A percentile compares a stretch with the other conserved stretches of the same genome.
Evolutionary conservation across 208 protist genomes (phyloP).

Genomic region (Wallacemonas sp.): DNA sequence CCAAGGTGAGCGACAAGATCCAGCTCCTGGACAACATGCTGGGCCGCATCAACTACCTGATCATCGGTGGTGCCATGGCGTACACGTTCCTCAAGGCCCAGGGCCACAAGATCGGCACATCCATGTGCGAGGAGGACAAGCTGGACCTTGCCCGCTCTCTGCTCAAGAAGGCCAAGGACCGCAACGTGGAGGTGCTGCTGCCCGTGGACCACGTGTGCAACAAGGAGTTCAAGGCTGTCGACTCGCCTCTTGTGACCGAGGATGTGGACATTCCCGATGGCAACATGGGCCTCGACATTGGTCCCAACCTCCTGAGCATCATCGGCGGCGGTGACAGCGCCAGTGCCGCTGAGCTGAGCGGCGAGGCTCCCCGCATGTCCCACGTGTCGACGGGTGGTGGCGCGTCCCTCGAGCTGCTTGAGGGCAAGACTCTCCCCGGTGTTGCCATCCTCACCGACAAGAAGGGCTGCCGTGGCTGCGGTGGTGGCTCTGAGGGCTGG

Average conservation of each 20-base stretch:
- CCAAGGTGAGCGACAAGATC: conserved; percentile 99
- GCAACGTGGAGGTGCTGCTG: conserved; percentile 96
- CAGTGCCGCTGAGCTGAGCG: conserved; percentile 90
- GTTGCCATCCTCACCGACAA: conserved; percentile 83
- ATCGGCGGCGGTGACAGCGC: conserved; percentile 97
- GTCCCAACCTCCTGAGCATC: conserved; percentile 94
- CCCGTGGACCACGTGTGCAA: conserved; percentile 97
- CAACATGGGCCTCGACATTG: conserved; percentile 97
- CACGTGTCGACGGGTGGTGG: conserved; percentile 94
- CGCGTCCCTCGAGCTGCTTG: conserved; percentile 52
- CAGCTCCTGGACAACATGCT: conserved; percentile 98
- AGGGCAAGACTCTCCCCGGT: conserved; percentile 95
- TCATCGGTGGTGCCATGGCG: conserved; percentile 99
- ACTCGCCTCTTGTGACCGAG: conserved; percentile 75
- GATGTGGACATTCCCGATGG: conserved; percentile 74
- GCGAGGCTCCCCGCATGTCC: conserved; percentile 91
- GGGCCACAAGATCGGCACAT: conserved; percentile 92
- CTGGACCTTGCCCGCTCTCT: conserved; percentile 81
- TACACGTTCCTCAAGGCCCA: conserved; percentile 97
- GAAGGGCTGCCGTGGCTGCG: background rate
- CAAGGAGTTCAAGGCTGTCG: conserved; percentile 87
- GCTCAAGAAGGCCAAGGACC: conserved; percentile 74
- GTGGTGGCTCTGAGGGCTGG: background rate
- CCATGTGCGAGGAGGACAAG: conserved; percentile 96
- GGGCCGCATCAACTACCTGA: conserved; percentile 97